These are phyloP conservation scores for Citrullus mucosospermus DNA, from an alignment of 306 rosid genomes.

Conservation along the genomic window DNA sequence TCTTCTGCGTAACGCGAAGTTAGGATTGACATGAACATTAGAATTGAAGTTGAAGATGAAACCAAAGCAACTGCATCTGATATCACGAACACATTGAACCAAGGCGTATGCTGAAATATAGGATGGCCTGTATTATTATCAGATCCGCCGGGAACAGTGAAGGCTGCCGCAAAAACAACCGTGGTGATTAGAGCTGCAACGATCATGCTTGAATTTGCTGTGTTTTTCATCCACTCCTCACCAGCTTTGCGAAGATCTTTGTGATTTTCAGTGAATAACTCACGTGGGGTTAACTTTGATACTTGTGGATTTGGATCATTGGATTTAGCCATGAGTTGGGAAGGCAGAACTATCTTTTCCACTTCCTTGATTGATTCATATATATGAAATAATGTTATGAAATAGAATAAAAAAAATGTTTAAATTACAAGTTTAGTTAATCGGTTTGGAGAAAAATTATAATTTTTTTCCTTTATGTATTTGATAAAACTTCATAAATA, in stretches of 20 bases:
- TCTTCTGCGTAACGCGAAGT: no score
- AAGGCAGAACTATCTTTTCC: constrained; percentile 15
- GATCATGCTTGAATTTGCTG: not conserved
- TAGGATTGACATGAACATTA: not conserved
- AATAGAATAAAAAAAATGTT: not conserved
- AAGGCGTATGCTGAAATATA: not conserved
- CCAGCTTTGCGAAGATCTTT: not conserved
- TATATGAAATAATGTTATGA: not conserved
- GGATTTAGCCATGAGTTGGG: not conserved
- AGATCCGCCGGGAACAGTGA: not conserved
- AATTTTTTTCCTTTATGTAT: no score
- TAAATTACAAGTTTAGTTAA: no score
- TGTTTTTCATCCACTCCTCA: not conserved
- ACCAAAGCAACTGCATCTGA: not conserved
- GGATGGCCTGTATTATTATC: not conserved
- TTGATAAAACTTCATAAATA: no score
- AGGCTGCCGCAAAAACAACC: not conserved
- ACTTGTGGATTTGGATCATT: no score
- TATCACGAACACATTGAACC: not conserved
- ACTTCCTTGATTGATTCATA: constrained; percentile 24
- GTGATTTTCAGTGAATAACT: not conserved
- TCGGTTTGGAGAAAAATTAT: no score
- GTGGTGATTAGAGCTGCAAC: not conserved
- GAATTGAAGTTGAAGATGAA: not conserved
- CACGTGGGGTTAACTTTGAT: no score